phyloP scores from a whole-genome alignment of 345 rosid genomes.

The Turritis glabra region DNA sequence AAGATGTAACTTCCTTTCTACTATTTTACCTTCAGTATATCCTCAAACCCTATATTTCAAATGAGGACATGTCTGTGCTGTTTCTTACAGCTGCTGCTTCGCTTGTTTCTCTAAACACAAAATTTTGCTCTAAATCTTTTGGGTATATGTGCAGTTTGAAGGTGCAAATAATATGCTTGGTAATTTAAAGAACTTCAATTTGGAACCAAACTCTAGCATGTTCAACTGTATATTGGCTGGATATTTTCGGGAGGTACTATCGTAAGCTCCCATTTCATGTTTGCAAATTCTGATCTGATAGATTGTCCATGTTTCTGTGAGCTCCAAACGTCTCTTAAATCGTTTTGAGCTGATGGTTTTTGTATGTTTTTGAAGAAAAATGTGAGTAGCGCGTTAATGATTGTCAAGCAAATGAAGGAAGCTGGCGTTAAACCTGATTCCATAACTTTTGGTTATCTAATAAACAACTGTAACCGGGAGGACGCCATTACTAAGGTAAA shows the following conservation, averaged over 20 bases:
- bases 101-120: conserved; percentile 10
- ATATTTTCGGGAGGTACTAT: conserved; percentile 71
- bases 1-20: conserved; percentile 62
- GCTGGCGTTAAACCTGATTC: conserved; percentile 77
- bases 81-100: conserved; percentile 3
- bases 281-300: not conserved
- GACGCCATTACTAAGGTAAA: conserved; percentile 66
- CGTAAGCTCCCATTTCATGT: conserved; percentile 4
- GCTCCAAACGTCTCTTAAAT: not conserved
- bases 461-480: conserved; percentile 55
- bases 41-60: conserved; percentile 6
- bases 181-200: conserved; percentile 56
- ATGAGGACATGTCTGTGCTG: not conserved
- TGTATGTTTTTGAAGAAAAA: conserved; percentile 58
- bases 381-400: conserved; percentile 46
- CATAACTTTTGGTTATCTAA: conserved; percentile 65
- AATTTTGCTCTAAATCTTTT: not conserved
- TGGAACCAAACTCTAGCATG: conserved; percentile 63
- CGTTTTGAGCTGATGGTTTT: not conserved
- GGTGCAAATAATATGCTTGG: conserved; percentile 74
- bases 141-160: conserved; percentile 54
- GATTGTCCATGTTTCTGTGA: not conserved
- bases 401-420: conserved; percentile 66
- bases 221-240: conserved; percentile 79
- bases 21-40: conserved; percentile 16